Evolutionary conservation across 208 protist genomes (phyloP).

Genomic region (Acanthamoeba royreba): DNA sequence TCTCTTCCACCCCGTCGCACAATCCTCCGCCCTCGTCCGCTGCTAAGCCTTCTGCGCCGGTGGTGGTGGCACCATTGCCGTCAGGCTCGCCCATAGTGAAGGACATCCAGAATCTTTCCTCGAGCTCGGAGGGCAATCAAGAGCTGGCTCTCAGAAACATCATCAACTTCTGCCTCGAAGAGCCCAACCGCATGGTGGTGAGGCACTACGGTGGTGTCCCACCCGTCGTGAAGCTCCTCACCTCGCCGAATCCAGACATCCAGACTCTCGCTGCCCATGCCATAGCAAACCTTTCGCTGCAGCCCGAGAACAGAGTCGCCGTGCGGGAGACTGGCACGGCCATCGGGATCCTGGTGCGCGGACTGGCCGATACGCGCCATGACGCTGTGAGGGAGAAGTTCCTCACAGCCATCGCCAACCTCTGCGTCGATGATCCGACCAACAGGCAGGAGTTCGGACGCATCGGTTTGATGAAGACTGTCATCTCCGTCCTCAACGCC

Average conservation of each 20-base stretch:
- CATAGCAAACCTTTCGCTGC: slow-evolving; percentile 17
- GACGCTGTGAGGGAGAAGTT: neutral
- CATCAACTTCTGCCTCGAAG: slow-evolving; percentile 37
- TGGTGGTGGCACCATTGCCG: too few relatives aligned
- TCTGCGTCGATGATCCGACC: slow-evolving; percentile 13
- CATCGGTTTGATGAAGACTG: neutral
- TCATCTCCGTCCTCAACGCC: neutral
- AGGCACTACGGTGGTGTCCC: slow-evolving; percentile 1
- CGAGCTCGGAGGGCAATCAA: neutral
- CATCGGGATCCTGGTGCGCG: neutral
- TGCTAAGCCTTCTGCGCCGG: neutral
- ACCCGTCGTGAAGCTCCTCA: neutral
- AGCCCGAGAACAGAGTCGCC: slow-evolving; percentile 18
- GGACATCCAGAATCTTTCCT: slow-evolving; percentile 27
- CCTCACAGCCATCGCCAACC: slow-evolving; percentile 29
- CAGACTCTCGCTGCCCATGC: neutral
- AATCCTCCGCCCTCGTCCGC: too few relatives aligned
- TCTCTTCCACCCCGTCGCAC: neutral
- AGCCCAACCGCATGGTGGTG: neutral
- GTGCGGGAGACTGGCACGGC: neutral
- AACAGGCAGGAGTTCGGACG: neutral
- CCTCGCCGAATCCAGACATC: neutral
- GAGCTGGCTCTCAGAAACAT: slow-evolving; percentile 22
- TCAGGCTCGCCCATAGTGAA: neutral
- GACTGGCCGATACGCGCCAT: neutral